A percentile compares a stretch with the other conserved stretches of the same genome.
These are phyloP conservation scores for Basidioascus undulatus DNA, from an alignment of 768 basidiomycete genomes.

Conservation along the genomic window DNA sequence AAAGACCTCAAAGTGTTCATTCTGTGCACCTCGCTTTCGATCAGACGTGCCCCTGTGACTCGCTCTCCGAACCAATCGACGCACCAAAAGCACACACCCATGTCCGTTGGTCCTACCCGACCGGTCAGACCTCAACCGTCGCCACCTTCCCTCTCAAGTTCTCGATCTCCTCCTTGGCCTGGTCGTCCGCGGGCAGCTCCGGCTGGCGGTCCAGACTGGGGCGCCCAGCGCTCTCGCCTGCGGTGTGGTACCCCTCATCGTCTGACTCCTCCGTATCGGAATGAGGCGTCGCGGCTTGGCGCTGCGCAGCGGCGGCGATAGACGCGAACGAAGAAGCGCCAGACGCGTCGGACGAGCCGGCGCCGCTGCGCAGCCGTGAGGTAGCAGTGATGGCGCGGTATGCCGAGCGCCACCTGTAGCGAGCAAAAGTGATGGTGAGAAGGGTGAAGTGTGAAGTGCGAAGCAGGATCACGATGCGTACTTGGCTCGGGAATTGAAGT, in stretches of 20 bases:
- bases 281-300: not conserved
- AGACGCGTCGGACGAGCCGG: not conserved
- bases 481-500: conserved; percentile 58
- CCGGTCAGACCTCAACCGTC: no score
- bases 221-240: no score
- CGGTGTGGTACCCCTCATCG: conserved; percentile 5
- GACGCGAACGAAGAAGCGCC: not conserved
- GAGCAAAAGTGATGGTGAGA: not conserved
- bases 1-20: no score
- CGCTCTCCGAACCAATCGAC: no score
- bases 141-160: no score
- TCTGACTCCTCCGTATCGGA: not conserved
- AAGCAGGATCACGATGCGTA: not conserved
- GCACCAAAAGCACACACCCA: no score
- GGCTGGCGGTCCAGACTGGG: no score
- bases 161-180: no score
- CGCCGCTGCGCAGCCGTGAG: not conserved
- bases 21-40: no score
- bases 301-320: not conserved
- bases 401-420: conserved; percentile 37
- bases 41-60: no score
- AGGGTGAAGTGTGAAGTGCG: not conserved
- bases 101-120: no score
- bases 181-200: no score
- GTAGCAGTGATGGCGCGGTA: conserved; percentile 27